A percentile compares a stretch with the other conserved stretches of the same genome.
Evolutionary conservation across 2,329 filamentous ascomycete genomes (phyloP).

Genomic region (Phyllosticta capitalensis): DNA sequence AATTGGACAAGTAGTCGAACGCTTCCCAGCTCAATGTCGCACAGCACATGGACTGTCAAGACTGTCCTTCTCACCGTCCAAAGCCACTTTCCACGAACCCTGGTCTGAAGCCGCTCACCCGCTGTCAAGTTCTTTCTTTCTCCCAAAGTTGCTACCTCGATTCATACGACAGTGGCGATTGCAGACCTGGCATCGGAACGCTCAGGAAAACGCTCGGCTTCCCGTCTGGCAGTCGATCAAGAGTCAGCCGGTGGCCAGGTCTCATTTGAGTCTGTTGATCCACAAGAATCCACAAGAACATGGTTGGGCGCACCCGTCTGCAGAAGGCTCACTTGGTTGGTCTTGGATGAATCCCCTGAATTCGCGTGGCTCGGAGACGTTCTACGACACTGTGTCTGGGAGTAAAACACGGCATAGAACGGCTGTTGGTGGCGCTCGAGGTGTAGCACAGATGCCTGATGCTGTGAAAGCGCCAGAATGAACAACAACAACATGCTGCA

Average conservation of each 20-base stretch:
- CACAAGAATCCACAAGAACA: not conserved
- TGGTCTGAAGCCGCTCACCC: not conserved
- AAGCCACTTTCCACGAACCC: no score
- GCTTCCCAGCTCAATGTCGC: no score
- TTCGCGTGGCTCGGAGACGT: not conserved
- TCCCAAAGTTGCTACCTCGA: not conserved
- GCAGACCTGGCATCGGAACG: not conserved
- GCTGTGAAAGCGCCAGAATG: not conserved
- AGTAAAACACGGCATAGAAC: not conserved
- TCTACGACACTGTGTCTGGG: not conserved
- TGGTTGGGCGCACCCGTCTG: not conserved
- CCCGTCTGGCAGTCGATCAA: not conserved
- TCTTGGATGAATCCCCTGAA: not conserved
- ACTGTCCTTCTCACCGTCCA: no score
- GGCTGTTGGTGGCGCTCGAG: not conserved
- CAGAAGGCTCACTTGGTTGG: not conserved
- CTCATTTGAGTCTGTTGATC: not conserved
- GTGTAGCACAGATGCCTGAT: not conserved
- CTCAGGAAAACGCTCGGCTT: not conserved
- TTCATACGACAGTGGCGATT: not conserved
- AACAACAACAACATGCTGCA: not conserved
- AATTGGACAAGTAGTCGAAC: no score
- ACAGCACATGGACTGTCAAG: no score
- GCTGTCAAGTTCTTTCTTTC: not conserved
- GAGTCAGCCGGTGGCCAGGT: not conserved